Percentiles rank a stretch among this genome's conserved stretches.
These are phyloP conservation scores for Hypericum androsaemum DNA, from an alignment of 345 rosid genomes.

Conservation along the genomic window DNA sequence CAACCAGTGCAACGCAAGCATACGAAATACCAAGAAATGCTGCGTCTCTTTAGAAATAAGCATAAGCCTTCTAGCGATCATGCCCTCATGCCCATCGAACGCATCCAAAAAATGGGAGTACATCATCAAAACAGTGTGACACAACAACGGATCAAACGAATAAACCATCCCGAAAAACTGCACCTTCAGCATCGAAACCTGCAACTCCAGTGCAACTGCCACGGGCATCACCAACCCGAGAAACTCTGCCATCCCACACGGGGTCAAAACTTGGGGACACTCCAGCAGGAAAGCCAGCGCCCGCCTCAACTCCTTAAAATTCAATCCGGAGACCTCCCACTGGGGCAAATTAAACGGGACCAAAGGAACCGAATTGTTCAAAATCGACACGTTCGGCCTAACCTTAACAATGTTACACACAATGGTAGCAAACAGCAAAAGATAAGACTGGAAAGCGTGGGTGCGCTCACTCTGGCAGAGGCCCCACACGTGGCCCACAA, in stretches of 20 bases:
- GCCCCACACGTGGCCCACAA: constrained; percentile 77
- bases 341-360: constrained; percentile 72
- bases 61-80: constrained; percentile 55
- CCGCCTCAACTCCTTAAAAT: constrained; percentile 80
- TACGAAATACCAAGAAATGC: constrained; percentile 54
- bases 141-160: constrained; percentile 67
- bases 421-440: constrained; percentile 57
- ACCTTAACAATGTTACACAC: constrained; percentile 44
- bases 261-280: constrained; percentile 65
- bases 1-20: constrained; percentile 82
- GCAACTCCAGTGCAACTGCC: constrained; percentile 68
- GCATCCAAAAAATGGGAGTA: constrained; percentile 53
- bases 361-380: constrained; percentile 63
- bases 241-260: constrained; percentile 77
- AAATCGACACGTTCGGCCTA: constrained; percentile 52
- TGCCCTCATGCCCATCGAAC: constrained; percentile 70
- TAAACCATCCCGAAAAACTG: constrained; percentile 83
- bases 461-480: constrained; percentile 86
- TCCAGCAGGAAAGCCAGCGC: constrained; percentile 85
- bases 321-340: constrained; percentile 38
- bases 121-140: constrained; percentile 65
- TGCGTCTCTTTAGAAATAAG: constrained; percentile 62
- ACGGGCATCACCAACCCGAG: constrained; percentile 71
- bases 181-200: constrained; percentile 82
- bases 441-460: constrained; percentile 75